phyloP scores from a whole-genome alignment of 768 basidiomycete species.

The Trametes cubensis region DNA sequence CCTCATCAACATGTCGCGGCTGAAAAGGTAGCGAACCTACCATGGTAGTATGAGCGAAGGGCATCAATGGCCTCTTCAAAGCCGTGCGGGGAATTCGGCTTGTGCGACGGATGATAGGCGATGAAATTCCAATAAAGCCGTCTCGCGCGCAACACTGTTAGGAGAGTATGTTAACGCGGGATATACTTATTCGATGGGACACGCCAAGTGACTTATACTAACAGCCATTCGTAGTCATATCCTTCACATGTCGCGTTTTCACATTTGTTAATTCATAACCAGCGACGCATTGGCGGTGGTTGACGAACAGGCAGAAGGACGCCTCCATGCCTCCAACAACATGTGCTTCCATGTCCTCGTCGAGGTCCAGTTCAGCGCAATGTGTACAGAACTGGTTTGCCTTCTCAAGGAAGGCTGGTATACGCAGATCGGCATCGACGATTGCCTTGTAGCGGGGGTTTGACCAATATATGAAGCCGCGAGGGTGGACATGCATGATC shows the following conservation, averaged over 20 bases:
- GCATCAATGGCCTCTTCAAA: conserved; percentile 51
- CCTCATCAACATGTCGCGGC: conserved; percentile 4
- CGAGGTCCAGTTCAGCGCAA: conserved; percentile 37
- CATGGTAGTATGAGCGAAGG: conserved; percentile 52
- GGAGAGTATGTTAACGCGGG: neutral
- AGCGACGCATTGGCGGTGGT: conserved; percentile 52
- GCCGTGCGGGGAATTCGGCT: conserved; percentile 44
- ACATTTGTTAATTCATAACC: conserved; percentile 37
- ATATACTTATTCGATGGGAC: conserved; percentile 3
- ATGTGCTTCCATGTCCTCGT: conserved; percentile 49
- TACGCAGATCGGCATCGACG: conserved; percentile 54
- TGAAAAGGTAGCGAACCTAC: conserved; percentile 7
- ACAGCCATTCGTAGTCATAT: conserved; percentile 29
- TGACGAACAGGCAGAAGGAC: conserved; percentile 44
- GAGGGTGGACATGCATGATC: conserved; percentile 45
- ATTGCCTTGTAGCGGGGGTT: conserved; percentile 44
- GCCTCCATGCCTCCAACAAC: conserved; percentile 36
- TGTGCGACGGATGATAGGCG: conserved; percentile 51
- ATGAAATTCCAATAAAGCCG: conserved; percentile 57
- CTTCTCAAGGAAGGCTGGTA: conserved; percentile 37
- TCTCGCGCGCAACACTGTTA: conserved; percentile 44
- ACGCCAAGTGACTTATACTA: neutral
- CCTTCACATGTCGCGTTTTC: conserved; percentile 11
- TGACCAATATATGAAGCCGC: conserved; percentile 57
- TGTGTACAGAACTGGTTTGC: conserved; percentile 34